These are phyloP conservation scores for Flaveria brownii DNA, from an alignment of 129 eudicot species.

Conservation along the genomic window DNA sequence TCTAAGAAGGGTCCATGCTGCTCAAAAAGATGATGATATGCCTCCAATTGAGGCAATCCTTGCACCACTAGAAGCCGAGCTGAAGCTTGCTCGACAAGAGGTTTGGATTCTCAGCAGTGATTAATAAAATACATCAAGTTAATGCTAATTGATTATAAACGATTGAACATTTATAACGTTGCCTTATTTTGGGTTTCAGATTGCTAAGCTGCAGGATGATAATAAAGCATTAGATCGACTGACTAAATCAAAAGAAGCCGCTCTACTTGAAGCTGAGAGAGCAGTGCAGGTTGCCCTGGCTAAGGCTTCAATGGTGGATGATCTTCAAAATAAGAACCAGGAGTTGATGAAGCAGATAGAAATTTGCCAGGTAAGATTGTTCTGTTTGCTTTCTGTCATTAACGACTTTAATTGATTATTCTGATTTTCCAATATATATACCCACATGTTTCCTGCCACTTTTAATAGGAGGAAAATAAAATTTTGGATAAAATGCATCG, in stretches of 20 bases:
- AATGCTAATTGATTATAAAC: constrained; percentile 4
- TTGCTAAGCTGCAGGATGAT: constrained; percentile 90
- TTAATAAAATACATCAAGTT: background rate
- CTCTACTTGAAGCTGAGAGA: constrained; percentile 93
- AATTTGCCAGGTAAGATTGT: constrained; percentile 70
- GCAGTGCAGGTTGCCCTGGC: constrained; percentile 89
- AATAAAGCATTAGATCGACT: constrained; percentile 90
- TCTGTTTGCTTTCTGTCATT: constrained; percentile 13
- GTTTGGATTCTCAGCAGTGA: constrained; percentile 34
- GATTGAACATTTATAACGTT: constrained; percentile 13
- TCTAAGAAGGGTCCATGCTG: constrained; percentile 93
- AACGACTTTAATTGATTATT: background rate
- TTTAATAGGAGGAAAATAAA: constrained; percentile 77
- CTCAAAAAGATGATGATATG: constrained; percentile 97
- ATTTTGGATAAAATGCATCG: constrained; percentile 89
- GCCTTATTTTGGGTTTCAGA: constrained; percentile 44
- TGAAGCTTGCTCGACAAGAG: constrained; percentile 86
- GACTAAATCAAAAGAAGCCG: constrained; percentile 94
- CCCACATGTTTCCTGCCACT: constrained; percentile 6
- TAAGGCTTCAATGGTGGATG: constrained; percentile 94
- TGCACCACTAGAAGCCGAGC: constrained; percentile 92
- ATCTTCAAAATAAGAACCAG: constrained; percentile 88
- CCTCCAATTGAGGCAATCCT: constrained; percentile 95
- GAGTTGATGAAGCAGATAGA: constrained; percentile 96
- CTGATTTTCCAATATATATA: constrained; percentile 17